Base-by-base conservation (phyloP, 139 green algal genomes). In the Ettlia oleoabundans region DNA sequence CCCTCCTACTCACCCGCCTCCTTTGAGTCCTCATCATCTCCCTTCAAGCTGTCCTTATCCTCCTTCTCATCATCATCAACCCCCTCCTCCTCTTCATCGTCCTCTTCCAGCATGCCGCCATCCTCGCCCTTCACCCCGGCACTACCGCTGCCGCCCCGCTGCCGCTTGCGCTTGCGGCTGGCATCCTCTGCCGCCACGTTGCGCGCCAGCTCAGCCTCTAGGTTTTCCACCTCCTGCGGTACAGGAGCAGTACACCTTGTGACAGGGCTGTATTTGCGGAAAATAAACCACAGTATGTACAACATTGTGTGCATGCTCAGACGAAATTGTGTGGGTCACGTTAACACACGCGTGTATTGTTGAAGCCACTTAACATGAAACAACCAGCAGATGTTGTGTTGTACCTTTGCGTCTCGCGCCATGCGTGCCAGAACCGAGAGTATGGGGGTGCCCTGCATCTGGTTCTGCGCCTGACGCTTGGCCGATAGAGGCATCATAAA, bases 401-500 rank as follows among this genome's bases (percentile, higher is more conserved):
- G n/a, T n/a, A n/a, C n/a, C n/a, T n/a, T n/a, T 24, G 65, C 65
- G 30, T 70, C 78, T 5, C 37, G 7, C 26, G 76, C 24, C 55
- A 87, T 76, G 28, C 65, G 73, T 42, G 33, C 30, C 53, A 93
- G 71, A 26, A 85, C 82, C 47, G 61, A 79, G 15, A 81, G 68
- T 26, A 95, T 80, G 55, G 81, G 37, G 3, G 90, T 88, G 42
- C 84, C 83, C 30, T 85, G 82, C 52, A 80, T 67, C 35, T 85
- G 47, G 74, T 95, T 95, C 41, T 72, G 68, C 7, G 77, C 63
- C 33, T 76, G 28, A 53, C 87, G 73, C 75, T 95, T 94, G 33
- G 82, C 35, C 8, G 80, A 26, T 18, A 96, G 72, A 40, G 89
- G 87, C 63, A 81, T 77, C 61, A 89, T 63, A 80, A 95, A 96